A percentile compares a stretch with the other conserved stretches of the same genome.
These are phyloP conservation scores for Cercospora sp. DNA, from an alignment of 2,329 filamentous ascomycete species.

Conservation along the genomic window DNA sequence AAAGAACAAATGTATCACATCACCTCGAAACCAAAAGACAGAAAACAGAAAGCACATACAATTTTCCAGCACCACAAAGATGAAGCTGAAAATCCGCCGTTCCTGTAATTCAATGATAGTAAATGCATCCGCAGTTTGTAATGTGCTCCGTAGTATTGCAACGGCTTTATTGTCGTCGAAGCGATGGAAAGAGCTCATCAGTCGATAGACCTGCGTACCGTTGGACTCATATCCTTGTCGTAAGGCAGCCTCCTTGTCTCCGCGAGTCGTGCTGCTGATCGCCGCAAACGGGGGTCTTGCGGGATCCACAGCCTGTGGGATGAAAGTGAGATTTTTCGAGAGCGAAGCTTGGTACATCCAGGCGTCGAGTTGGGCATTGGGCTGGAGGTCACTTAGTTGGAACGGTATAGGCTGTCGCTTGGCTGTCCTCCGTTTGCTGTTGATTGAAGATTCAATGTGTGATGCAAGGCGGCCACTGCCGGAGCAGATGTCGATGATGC, in stretches of 20 bases:
- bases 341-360: slow-evolving; percentile 38
- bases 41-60: slow-evolving; percentile 56
- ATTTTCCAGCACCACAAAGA: slow-evolving; percentile 39
- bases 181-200: slow-evolving; percentile 77
- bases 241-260: slow-evolving; percentile 25
- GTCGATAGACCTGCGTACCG: slow-evolving; percentile 56
- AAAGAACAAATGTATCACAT: slow-evolving; percentile 60
- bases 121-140: slow-evolving; percentile 66
- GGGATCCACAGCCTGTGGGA: slow-evolving; percentile 65
- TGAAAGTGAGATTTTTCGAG: slow-evolving; percentile 57
- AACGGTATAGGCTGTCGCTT: slow-evolving; percentile 39
- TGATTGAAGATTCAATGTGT: slow-evolving; percentile 40
- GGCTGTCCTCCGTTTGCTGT: slow-evolving; percentile 26
- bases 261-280: slow-evolving; percentile 47
- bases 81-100: slow-evolving; percentile 43
- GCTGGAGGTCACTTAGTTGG: slow-evolving; percentile 44
- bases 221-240: slow-evolving; percentile 20
- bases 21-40: slow-evolving; percentile 55
- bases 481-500: slow-evolving; percentile 74
- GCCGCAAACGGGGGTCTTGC: slow-evolving; percentile 52
- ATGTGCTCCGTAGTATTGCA: slow-evolving; percentile 63
- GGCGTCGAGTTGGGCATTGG: slow-evolving; percentile 38
- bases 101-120: slow-evolving; percentile 76
- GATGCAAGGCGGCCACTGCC: slow-evolving; percentile 63
- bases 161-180: slow-evolving; percentile 65